Conservation (phyloP, 306 rosid genomes). For the Sophora flavescens region DNA sequence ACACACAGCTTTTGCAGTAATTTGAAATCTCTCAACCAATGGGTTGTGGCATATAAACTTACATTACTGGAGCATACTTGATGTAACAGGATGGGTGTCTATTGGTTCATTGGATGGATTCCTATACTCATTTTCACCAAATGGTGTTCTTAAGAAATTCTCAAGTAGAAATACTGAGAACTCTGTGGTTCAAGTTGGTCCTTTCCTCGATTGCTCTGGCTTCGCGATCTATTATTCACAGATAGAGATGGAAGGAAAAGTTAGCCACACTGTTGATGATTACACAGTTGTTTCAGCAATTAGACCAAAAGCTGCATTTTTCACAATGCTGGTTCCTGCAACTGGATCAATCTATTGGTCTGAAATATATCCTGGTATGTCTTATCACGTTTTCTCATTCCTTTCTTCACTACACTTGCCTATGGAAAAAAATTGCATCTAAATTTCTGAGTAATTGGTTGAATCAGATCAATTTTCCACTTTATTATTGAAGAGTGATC, state of each 20-base stretch:
- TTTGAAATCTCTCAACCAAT: background rate
- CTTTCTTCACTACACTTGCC: background rate
- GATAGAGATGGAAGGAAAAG: slow-evolving; percentile 63
- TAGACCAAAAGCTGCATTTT: slow-evolving; percentile 52
- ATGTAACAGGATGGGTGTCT: slow-evolving; percentile 64
- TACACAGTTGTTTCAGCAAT: slow-evolving; percentile 53
- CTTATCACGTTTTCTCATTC: background rate
- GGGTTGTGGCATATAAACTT: background rate
- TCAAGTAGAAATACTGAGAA: slow-evolving; percentile 47
- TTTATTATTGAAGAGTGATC: slow-evolving; percentile 46
- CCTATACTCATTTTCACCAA: slow-evolving; percentile 66
- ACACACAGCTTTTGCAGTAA: background rate
- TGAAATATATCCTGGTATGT: slow-evolving; percentile 56
- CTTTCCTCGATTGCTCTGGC: slow-evolving; percentile 69
- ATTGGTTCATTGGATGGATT: slow-evolving; percentile 69
- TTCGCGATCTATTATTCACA: slow-evolving; percentile 62
- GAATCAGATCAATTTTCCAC: slow-evolving; percentile 54
- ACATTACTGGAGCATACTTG: background rate
- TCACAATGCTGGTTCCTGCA: slow-evolving; percentile 62
- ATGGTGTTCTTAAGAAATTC: slow-evolving; percentile 59
- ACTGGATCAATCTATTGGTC: slow-evolving; percentile 69
- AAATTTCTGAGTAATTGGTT: slow-evolving; percentile 23
- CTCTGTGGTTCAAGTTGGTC: slow-evolving; percentile 56
- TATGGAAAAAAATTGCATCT: background rate
- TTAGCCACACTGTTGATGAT: slow-evolving; percentile 46